These are phyloP conservation scores for Xylaria scruposa DNA, from an alignment of 495 filamentous ascomycete species.

Conservation along the genomic window DNA sequence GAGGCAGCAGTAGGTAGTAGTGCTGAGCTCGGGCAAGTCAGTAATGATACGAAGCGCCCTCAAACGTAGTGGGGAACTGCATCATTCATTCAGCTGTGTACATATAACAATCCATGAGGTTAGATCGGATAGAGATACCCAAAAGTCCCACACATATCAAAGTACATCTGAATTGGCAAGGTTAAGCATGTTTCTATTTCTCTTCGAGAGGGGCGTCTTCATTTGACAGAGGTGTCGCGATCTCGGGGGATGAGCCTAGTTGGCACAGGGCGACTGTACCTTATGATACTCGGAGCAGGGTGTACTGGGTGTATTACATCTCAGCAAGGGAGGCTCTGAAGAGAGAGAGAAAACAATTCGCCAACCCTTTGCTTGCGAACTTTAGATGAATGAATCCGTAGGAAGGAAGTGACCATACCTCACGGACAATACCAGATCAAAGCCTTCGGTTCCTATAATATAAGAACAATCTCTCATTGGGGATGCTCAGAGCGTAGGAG, in stretches of 20 bases:
- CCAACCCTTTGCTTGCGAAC: neutral
- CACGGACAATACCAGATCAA: neutral
- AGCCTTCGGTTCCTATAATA: neutral
- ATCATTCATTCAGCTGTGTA: neutral
- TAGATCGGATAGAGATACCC: constrained; percentile 17
- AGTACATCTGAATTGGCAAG: neutral
- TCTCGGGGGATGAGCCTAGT: neutral
- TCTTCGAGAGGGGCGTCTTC: neutral
- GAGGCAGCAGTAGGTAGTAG: constrained; percentile 26
- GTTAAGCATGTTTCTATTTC: neutral
- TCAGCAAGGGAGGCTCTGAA: neutral
- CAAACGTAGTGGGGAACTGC: neutral
- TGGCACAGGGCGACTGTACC: neutral
- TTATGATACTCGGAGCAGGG: neutral
- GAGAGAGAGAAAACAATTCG: neutral
- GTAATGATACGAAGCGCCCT: neutral
- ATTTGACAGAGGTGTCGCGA: neutral
- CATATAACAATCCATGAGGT: neutral
- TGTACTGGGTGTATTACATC: neutral
- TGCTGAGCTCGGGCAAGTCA: constrained; percentile 11
- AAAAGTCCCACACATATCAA: neutral
- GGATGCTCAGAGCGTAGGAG: neutral
- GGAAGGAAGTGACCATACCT: no score
- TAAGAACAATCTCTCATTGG: neutral
- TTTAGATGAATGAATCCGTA: no score